phyloP scores from a whole-genome alignment of 2,329 filamentous ascomycete genomes.

The Pseudopithomyces maydicus region DNA sequence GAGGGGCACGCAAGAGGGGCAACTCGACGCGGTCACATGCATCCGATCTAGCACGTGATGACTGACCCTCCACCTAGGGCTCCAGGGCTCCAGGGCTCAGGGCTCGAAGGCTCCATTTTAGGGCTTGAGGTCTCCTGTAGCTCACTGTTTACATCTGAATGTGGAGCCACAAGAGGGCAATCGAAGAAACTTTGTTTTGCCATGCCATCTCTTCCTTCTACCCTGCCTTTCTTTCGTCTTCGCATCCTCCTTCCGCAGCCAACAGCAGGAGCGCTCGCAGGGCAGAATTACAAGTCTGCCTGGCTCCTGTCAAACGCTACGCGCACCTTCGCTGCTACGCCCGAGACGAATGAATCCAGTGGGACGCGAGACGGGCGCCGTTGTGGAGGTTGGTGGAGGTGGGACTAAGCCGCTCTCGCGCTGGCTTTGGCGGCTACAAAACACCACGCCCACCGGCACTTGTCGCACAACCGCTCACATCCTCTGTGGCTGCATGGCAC shows the following conservation, averaged over 20 bases:
- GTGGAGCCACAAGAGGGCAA: too few species aligned
- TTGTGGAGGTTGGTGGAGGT: not conserved
- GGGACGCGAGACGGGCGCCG: not conserved
- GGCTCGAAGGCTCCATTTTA: too few species aligned
- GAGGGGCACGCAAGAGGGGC: not conserved
- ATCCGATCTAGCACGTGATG: not conserved
- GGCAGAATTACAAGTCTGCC: conserved; percentile 3
- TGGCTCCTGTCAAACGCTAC: not conserved
- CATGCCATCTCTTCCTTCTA: not conserved
- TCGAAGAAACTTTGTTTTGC: not conserved
- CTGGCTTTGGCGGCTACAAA: conserved; percentile 14
- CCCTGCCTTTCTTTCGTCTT: not conserved
- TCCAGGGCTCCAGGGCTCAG: too few species aligned
- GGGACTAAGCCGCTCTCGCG: not conserved
- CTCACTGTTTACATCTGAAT: too few species aligned
- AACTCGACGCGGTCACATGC: not conserved
- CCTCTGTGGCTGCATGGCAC: conserved; percentile 17
- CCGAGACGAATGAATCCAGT: not conserved
- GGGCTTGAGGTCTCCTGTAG: too few species aligned
- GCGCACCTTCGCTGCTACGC: not conserved
- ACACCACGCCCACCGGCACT: not conserved
- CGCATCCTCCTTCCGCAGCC: not conserved
- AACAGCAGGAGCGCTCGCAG: not conserved
- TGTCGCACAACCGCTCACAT: conserved; percentile 15
- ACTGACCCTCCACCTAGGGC: not conserved